A percentile compares a stretch with the other conserved stretches of the same genome.
Conservation (phyloP, 75 land plant genomes). For the Selaginella tamariscina region DNA sequence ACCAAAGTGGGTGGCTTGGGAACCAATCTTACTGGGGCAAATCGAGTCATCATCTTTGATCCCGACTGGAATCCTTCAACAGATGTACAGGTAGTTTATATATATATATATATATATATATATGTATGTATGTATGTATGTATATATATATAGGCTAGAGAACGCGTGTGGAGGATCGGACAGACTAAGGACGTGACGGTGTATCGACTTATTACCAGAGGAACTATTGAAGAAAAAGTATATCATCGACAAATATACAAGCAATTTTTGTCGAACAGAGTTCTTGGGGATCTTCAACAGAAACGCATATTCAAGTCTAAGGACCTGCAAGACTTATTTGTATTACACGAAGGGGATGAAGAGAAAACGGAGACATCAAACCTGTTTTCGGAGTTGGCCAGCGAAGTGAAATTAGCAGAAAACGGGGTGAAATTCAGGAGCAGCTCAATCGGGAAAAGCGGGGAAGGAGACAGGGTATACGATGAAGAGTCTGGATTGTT, state of each 20-base stretch:
- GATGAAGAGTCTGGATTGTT: slow-evolving; percentile 69
- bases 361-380: slow-evolving; percentile 77
- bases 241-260: slow-evolving; percentile 96
- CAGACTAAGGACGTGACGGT: slow-evolving; percentile 83
- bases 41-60: slow-evolving; percentile 87
- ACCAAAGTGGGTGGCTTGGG: slow-evolving; percentile 96
- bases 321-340: slow-evolving; percentile 90
- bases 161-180: slow-evolving; percentile 99
- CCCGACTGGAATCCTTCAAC: slow-evolving; percentile 99
- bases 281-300: slow-evolving; percentile 84
- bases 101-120: no score
- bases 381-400: slow-evolving; percentile 50
- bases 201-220: slow-evolving; percentile 83
- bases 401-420: not conserved
- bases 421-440: no score
- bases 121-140: no score
- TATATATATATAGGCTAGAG: slow-evolving; percentile 91
- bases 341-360: slow-evolving; percentile 57
- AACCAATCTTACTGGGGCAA: slow-evolving; percentile 82
- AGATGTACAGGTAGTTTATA: slow-evolving; percentile 98
- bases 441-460: no score
- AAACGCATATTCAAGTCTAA: slow-evolving; percentile 87
- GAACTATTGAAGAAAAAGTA: slow-evolving; percentile 96
- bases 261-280: slow-evolving; percentile 87
- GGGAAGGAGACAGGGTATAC: not conserved